Evolutionary conservation across 148 eudicot genomes (phyloP), one percentile per base, ranked within the genome.

Genomic region (Camellia lanceoleosa): DNA sequence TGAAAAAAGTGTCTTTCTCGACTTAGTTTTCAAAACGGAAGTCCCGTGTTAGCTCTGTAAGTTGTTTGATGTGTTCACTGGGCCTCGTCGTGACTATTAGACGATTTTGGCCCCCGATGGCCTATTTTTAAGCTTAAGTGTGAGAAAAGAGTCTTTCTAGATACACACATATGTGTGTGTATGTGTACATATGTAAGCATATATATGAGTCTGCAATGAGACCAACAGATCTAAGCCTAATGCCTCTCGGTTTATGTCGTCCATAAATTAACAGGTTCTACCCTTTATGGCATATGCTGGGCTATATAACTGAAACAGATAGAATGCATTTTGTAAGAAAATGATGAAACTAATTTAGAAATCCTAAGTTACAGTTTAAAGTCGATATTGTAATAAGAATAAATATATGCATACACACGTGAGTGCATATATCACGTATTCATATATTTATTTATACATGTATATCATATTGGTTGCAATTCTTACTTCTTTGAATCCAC

Each of bases 251-350:
- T 55, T 73, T 13, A 38, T 54, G 75, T 73, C 76, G 43, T 73
- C 76, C 63, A 54, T 15, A 73, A 23, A 20, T 63, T 59, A 63
- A n/a, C 67, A 63, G 38, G 67, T 63, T 20, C 67, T 54, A 54
- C 47, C 13, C 13, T 18, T 55, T 7, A 73, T 30, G 41, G 47
- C 62, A 55, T 15, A 5, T 54, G 46, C 56, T 19, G 11, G 60
- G 13, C 76, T 15, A 30, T 3, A 56, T 7, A 55, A 10, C 56
- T 13, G 59, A 73, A 30, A 23, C 62, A 54, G 7, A 20, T 55
- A 73, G 46, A 51, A 54, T 73, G 13, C 55, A 52, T 56, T 54
- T 30, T 7, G 15, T 13, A 16, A 55, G 8, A 23, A 8, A 3
- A 55, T 56, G 8, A 15, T 38, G 46, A 42, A 55, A 55, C 76